phyloP scores from a whole-genome alignment of 768 basidiomycete species.

The Tulasnella sp. region DNA sequence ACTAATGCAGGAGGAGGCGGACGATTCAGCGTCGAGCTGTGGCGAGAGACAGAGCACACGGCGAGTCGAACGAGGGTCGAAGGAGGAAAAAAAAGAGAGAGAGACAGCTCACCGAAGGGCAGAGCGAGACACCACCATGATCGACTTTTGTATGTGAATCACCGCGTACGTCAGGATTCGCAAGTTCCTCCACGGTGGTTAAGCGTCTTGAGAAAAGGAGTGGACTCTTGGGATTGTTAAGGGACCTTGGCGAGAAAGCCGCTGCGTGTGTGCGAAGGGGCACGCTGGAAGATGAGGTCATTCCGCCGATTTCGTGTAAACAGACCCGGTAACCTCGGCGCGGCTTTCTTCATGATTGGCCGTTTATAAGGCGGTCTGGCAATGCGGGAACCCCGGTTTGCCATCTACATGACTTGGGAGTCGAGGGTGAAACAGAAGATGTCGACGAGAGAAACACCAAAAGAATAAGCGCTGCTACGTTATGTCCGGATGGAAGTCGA shows the following conservation, averaged over 20 bases:
- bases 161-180: neutral
- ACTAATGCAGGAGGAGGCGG: neutral
- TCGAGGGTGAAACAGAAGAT: neutral
- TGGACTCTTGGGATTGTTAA: neutral
- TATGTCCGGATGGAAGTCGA: neutral
- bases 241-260: neutral
- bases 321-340: neutral
- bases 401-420: neutral
- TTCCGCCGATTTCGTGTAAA: neutral
- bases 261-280: neutral
- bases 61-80: neutral
- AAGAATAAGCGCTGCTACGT: neutral
- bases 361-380: neutral
- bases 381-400: too few species aligned
- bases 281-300: neutral
- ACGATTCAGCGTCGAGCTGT: neutral
- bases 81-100: neutral
- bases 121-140: neutral
- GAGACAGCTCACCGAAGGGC: neutral
- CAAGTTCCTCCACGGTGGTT: neutral
- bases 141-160: neutral
- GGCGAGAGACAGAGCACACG: neutral
- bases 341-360: neutral
- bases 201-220: neutral
- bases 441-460: neutral